Percentiles rank a stretch among this genome's conserved stretches.
Conservation (phyloP, 345 rosid genomes). For the Orychophragmus violaceus region DNA sequence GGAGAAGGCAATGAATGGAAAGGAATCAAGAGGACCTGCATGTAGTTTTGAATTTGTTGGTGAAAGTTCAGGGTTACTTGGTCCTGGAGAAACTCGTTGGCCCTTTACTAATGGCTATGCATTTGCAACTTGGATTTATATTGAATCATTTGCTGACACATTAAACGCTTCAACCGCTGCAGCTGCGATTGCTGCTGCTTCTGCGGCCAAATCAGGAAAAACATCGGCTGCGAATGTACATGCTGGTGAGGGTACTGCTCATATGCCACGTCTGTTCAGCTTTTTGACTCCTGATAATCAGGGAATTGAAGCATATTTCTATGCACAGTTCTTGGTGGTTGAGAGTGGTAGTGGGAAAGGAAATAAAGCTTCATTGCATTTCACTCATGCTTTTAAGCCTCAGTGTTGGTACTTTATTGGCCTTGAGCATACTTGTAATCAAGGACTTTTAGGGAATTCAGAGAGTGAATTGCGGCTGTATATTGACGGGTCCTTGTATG, state of each 20-base stretch:
- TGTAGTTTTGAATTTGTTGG: constrained; percentile 92
- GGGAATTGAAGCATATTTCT: constrained; percentile 92
- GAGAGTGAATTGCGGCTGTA: constrained; percentile 85
- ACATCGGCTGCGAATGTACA: constrained; percentile 69
- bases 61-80: constrained; percentile 94
- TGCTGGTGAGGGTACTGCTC: constrained; percentile 93
- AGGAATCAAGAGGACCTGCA: constrained; percentile 90
- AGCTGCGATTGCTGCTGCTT: constrained; percentile 90
- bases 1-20: constrained; percentile 83
- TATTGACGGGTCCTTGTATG: constrained; percentile 85
- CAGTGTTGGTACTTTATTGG: constrained; percentile 98
- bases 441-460: constrained; percentile 77
- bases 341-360: constrained; percentile 84
- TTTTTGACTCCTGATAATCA: constrained; percentile 91
- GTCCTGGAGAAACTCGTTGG: constrained; percentile 97
- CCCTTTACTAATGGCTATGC: constrained; percentile 92
- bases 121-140: constrained; percentile 96
- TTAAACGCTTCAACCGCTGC: constrained; percentile 92
- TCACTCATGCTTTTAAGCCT: constrained; percentile 96
- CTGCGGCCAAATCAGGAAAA: constrained; percentile 92
- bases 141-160: constrained; percentile 97
- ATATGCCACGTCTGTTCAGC: constrained; percentile 96
- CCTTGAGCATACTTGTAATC: constrained; percentile 74
- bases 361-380: constrained; percentile 84
- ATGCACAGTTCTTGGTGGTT: constrained; percentile 94